phyloP scores from a whole-genome alignment of 495 filamentous ascomycete genomes.

The Aspergillus bridgeri region DNA sequence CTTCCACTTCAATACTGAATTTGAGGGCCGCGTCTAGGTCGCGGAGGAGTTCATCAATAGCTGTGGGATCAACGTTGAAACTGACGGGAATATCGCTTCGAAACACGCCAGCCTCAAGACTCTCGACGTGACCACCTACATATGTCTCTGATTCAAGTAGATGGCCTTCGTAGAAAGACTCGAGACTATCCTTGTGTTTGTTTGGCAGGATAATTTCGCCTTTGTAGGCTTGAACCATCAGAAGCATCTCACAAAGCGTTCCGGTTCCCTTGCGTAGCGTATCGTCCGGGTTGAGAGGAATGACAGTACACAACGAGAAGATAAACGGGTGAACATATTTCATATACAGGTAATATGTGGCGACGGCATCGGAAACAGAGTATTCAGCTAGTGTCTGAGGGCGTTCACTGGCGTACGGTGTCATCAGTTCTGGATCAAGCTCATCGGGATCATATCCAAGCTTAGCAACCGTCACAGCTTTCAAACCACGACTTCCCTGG shows the following conservation, averaged over 20 bases:
- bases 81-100: slow-evolving; percentile 91
- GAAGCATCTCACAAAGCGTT: slow-evolving; percentile 95
- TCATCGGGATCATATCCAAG: slow-evolving; percentile 98
- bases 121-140: slow-evolving; percentile 97
- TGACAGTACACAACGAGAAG: slow-evolving; percentile 95
- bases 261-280: slow-evolving; percentile 93
- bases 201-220: slow-evolving; percentile 91
- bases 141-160: slow-evolving; percentile 96
- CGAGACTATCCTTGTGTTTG: slow-evolving; percentile 87
- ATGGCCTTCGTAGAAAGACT: slow-evolving; percentile 96
- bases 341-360: slow-evolving; percentile 99
- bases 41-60: slow-evolving; percentile 80
- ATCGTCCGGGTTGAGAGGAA: slow-evolving; percentile 90
- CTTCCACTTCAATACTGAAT: slow-evolving; percentile 91
- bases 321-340: slow-evolving; percentile 99
- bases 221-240: slow-evolving; percentile 97
- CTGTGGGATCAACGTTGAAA: slow-evolving; percentile 81
- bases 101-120: slow-evolving; percentile 98
- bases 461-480: slow-evolving; percentile 96
- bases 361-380: slow-evolving; percentile 97
- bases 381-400: slow-evolving; percentile 96
- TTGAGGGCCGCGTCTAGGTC: slow-evolving; percentile 89
- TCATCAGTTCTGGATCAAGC: slow-evolving; percentile 97
- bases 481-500: slow-evolving; percentile 94
- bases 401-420: slow-evolving; percentile 83